phyloP scores from a whole-genome alignment of 352 stramenopile genomes.

The Phytopythium mirpurense region DNA sequence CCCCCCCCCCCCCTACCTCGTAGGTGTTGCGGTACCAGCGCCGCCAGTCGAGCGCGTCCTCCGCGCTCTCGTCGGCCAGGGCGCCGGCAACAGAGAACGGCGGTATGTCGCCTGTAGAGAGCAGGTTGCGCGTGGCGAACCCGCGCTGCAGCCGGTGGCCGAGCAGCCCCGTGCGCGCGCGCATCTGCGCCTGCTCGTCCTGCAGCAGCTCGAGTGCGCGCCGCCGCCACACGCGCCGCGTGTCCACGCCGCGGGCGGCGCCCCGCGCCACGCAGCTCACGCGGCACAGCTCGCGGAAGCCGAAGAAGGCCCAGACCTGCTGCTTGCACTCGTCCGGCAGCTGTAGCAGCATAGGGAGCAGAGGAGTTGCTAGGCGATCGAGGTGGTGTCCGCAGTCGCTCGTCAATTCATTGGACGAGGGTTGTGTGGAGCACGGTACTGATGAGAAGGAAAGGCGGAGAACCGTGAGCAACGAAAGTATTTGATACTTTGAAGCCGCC shows the following conservation, averaged over 20 bases:
- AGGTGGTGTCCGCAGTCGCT: too few relatives aligned
- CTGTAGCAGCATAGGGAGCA: constrained; percentile 25
- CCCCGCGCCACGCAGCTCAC: constrained; percentile 26
- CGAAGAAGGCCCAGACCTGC: constrained; percentile 47
- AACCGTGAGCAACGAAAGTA: too few relatives aligned
- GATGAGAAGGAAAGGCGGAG: too few relatives aligned
- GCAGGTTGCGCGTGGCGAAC: constrained; percentile 27
- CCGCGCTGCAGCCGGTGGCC: constrained; percentile 19
- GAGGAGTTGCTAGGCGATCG: too few relatives aligned
- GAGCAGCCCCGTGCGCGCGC: constrained; percentile 17
- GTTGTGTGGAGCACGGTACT: too few relatives aligned
- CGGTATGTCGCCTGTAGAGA: constrained; percentile 7
- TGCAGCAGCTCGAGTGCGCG: constrained; percentile 22
- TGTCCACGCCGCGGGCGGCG: constrained; percentile 27
- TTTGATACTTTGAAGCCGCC: too few relatives aligned
- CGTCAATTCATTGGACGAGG: too few relatives aligned
- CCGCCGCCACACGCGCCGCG: constrained; percentile 31
- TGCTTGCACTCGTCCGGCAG: constrained; percentile 65
- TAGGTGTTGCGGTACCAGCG: constrained; percentile 51
- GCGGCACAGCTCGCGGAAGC: constrained; percentile 45
- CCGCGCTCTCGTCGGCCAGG: not conserved
- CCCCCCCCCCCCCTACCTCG: too few relatives aligned
- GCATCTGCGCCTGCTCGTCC: constrained; percentile 15
- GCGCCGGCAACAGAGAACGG: not conserved
- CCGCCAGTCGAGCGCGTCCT: constrained; percentile 36